Percentiles rank a stretch among this genome's conserved stretches.
phyloP scores from a whole-genome alignment of 2,329 filamentous ascomycete species.

The Fusarium albosuccineum region DNA sequence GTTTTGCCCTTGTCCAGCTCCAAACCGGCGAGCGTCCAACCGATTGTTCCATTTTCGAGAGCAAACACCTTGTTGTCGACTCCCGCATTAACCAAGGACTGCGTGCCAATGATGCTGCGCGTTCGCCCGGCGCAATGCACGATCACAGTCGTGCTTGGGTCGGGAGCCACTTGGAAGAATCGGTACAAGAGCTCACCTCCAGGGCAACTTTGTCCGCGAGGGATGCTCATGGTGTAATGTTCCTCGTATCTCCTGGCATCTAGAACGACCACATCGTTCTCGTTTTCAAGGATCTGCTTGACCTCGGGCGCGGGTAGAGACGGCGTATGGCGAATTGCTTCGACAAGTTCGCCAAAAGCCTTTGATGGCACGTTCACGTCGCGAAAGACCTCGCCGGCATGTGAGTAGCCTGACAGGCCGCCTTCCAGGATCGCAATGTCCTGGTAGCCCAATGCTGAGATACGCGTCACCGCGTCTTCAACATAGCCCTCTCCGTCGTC shows the following conservation, averaged over 20 bases:
- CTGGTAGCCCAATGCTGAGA: constrained; percentile 43
- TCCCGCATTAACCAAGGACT: constrained; percentile 46
- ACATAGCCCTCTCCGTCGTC: constrained; percentile 48
- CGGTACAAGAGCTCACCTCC: constrained; percentile 41
- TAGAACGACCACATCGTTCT: constrained; percentile 42
- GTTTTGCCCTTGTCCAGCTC: constrained; percentile 42
- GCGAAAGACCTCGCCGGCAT: constrained; percentile 47
- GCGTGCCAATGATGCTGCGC: constrained; percentile 48
- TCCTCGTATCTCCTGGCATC: constrained; percentile 49
- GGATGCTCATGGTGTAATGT: constrained; percentile 51
- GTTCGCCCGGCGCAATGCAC: constrained; percentile 51
- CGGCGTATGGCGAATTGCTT: constrained; percentile 48
- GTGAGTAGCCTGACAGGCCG: constrained; percentile 43
- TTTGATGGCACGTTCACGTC: constrained; percentile 51
- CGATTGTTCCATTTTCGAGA: constrained; percentile 49
- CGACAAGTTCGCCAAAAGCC: constrained; percentile 50
- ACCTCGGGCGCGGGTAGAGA: constrained; percentile 45
- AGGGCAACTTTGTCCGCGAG: constrained; percentile 48
- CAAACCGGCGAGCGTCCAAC: constrained; percentile 48
- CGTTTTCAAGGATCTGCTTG: constrained; percentile 31
- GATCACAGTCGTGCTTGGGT: constrained; percentile 45
- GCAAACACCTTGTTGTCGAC: constrained; percentile 47
- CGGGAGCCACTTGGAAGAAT: constrained; percentile 46
- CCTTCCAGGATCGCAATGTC: constrained; percentile 44
- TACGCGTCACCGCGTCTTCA: constrained; percentile 38